Conservation (phyloP, 805 yeast genomes). For the Starmerella scarabaei region DNA sequence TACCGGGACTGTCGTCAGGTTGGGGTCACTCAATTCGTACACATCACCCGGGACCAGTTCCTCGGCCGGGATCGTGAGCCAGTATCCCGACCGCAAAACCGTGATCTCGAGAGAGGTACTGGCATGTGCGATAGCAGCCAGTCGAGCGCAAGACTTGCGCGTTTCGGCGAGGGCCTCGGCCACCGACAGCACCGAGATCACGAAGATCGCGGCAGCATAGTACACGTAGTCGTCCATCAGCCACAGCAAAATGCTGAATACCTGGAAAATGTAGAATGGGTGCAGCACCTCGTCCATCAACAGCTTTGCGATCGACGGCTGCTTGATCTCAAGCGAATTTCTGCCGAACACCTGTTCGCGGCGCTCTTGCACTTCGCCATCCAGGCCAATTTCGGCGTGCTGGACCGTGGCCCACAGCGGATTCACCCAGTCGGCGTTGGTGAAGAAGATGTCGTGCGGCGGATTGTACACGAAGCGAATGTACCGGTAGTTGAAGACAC, state of each 20-base stretch:
- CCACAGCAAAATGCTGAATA: slow-evolving; percentile 87
- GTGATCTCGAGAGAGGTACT: slow-evolving; percentile 66
- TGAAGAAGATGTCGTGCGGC: slow-evolving; percentile 66
- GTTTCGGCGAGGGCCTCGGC: slow-evolving; percentile 79
- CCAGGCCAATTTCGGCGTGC: slow-evolving; percentile 47
- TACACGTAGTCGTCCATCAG: slow-evolving; percentile 82
- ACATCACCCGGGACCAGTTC: slow-evolving; percentile 94
- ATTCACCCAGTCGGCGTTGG: slow-evolving; percentile 82
- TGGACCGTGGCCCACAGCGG: slow-evolving; percentile 54
- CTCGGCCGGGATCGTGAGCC: slow-evolving; percentile 65
- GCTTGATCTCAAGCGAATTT: slow-evolving; percentile 63
- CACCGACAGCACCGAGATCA: slow-evolving; percentile 73
- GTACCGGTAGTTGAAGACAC: slow-evolving; percentile 69
- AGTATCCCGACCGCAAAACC: slow-evolving; percentile 83
- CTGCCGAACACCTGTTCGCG: slow-evolving; percentile 62
- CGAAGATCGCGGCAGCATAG: slow-evolving; percentile 82
- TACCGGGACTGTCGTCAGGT: slow-evolving; percentile 62
- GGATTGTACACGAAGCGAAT: slow-evolving; percentile 76
- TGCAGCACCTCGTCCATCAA: slow-evolving; percentile 80
- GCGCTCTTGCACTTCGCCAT: slow-evolving; percentile 54
- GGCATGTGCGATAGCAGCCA: slow-evolving; percentile 50
- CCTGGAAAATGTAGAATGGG: slow-evolving; percentile 91
- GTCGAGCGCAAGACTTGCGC: slow-evolving; percentile 52
- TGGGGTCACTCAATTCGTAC: slow-evolving; percentile 81
- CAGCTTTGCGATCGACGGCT: slow-evolving; percentile 51